Conservation (phyloP, 164 flowering plant species). For the Liquidambar formosana region DNA sequence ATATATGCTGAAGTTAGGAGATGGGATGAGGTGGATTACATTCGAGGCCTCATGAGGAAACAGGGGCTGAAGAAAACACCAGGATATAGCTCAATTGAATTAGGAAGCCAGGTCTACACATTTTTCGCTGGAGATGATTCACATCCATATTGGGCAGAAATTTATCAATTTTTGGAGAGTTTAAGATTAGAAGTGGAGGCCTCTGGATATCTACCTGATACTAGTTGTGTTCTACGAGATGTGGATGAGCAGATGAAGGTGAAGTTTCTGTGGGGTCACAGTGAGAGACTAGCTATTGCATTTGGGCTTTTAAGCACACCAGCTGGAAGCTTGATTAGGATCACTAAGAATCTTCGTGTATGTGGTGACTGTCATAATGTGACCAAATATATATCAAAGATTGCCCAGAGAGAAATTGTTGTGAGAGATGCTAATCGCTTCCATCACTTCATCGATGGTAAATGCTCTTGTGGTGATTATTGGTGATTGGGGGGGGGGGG, state of each 20-base stretch:
- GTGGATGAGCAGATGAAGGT: constrained; percentile 41
- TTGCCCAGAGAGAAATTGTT: constrained; percentile 39
- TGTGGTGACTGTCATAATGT: constrained; percentile 42
- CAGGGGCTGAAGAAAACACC: constrained; percentile 44
- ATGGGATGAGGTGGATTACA: constrained; percentile 41
- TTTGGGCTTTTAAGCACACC: constrained; percentile 43
- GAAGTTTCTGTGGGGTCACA: constrained; percentile 38
- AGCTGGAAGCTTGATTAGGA: constrained; percentile 43
- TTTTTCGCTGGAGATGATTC: constrained; percentile 46
- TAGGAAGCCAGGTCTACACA: constrained; percentile 30
- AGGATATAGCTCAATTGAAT: constrained; percentile 42
- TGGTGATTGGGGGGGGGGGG: constrained; percentile 38
- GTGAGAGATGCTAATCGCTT: constrained; percentile 47
- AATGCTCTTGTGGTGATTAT: constrained; percentile 47
- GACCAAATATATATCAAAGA: constrained; percentile 40
- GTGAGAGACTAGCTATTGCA: constrained; percentile 52
- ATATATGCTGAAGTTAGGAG: constrained; percentile 43
- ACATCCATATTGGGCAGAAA: constrained; percentile 34
- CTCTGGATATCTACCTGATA: constrained; percentile 37
- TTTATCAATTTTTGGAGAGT: constrained; percentile 23
- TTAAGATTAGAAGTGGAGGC: constrained; percentile 34
- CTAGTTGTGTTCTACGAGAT: constrained; percentile 39
- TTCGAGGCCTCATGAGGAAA: constrained; percentile 42
- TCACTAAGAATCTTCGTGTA: constrained; percentile 45
- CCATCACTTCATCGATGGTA: constrained; percentile 39